A percentile compares a stretch with the other conserved stretches of the same genome.
phyloP scores from a whole-genome alignment of 1,284 basidiomycete species.

The Boletus hoseneyae region DNA sequence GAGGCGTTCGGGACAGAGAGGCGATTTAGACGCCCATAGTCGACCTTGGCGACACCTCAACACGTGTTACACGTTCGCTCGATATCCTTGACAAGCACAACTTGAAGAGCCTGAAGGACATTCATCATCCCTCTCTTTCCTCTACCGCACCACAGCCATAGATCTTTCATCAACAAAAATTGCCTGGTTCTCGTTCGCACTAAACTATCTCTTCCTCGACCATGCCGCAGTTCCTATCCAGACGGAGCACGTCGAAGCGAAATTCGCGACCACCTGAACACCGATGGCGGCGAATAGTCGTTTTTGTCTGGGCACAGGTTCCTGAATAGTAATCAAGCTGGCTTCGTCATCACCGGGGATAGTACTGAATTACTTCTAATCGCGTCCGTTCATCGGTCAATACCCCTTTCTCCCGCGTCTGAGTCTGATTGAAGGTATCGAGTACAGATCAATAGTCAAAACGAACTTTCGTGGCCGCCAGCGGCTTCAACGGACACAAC shows the following conservation, averaged over 20 bases:
- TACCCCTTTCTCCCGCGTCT: not conserved
- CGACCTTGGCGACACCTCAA: not conserved
- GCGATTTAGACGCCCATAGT: not conserved
- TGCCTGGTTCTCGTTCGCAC: not conserved
- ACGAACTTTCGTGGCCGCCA: not conserved
- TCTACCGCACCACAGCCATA: not conserved
- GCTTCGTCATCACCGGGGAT: not conserved
- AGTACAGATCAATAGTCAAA: not conserved
- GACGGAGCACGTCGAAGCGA: too few species aligned
- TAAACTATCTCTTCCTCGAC: not conserved
- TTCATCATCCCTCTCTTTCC: too few species aligned
- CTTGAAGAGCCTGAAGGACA: too few species aligned
- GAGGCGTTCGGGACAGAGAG: not conserved
- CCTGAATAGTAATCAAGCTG: not conserved
- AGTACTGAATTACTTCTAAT: not conserved
- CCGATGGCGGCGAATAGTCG: not conserved
- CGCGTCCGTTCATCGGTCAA: not conserved
- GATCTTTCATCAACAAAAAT: not conserved
- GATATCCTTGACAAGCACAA: not conserved
- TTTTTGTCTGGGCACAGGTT: not conserved
- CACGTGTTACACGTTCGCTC: not conserved
- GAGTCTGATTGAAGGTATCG: not conserved
- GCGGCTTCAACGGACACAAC: not conserved
- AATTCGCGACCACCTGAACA: not conserved
- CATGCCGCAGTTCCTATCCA: not conserved